Base-by-base conservation (phyloP, 345 rosid genomes). In the Eucalyptus coolabah region DNA sequence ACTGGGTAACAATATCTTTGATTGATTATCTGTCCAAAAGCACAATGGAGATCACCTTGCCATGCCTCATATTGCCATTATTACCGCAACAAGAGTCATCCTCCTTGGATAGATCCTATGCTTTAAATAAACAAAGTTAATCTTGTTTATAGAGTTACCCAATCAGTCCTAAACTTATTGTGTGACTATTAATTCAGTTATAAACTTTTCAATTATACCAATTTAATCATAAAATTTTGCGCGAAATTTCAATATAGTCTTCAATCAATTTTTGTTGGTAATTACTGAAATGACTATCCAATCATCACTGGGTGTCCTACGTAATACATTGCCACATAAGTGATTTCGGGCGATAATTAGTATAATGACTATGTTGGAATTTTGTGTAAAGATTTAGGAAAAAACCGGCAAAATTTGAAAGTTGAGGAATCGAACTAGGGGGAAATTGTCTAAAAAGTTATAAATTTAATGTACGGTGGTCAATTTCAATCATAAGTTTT, bases 271-370 rank as follows among this genome's bases (percentile, higher is more conserved):
- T 34, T 72, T 37, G 1, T 6, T 18, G 11, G 21, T 3, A 72
- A 19, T 72, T 9, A 12, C 4, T 9, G 0, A 69, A 18, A 40
- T 69, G 44, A 6, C 6, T 9, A 11, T 69, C 44, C 2, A 9
- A 69, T 18, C 2, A 69, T 34, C 5, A 21, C 0, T 9, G 5
- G 7, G 21, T 30, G 42, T 67, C 11, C 24, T 34, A 69, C 0
- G 7, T 18, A 40, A 40, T 40, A 9, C 24, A 69, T 3, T 5
- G 7, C 14, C 14, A 18, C 4, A 18, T 9, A 3, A 17, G 13
- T 10, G 8, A 2, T 69, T 34, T 69, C 2, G 0, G 0, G 14
- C 0, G 3, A 69, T 34, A 69, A 9, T 69, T 69, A 11, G 10
- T 6, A 5, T 6, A 69, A 18, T 16, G 42, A 34, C 24, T 69